A percentile compares a stretch with the other conserved stretches of the same genome.
Evolutionary conservation across 2,329 filamentous ascomycete genomes (phyloP).

Genomic region (Stylonectria norvegica): DNA sequence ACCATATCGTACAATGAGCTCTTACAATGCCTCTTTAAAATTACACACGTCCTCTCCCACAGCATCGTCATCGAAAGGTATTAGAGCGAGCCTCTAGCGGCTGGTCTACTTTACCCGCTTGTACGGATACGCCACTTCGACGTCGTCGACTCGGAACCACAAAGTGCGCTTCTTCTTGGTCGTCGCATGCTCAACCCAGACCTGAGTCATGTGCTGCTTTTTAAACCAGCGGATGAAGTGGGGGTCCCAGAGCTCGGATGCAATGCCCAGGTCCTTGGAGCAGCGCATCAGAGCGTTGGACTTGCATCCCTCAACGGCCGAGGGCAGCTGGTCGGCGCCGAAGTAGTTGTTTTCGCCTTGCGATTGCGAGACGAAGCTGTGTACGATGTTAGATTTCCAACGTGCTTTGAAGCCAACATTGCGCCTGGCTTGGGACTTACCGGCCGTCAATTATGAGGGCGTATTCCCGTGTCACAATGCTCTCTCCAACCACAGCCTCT

Average conservation of each 20-base stretch:
- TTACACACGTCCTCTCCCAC: too few species aligned
- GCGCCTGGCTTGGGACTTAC: constrained; percentile 47
- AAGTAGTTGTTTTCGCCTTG: constrained; percentile 96
- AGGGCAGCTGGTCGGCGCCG: constrained; percentile 82
- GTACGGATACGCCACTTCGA: constrained; percentile 63
- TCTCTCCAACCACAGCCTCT: constrained; percentile 79
- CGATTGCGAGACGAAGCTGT: constrained; percentile 83
- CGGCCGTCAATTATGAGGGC: constrained; percentile 83
- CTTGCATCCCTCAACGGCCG: constrained; percentile 93
- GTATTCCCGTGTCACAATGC: constrained; percentile 83
- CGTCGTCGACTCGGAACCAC: constrained; percentile 75
- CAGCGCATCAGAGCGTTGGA: constrained; percentile 97
- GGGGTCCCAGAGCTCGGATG: constrained; percentile 95
- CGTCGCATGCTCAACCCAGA: constrained; percentile 82
- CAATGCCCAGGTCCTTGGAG: constrained; percentile 96
- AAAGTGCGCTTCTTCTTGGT: constrained; percentile 90
- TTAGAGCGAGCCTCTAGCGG: too few species aligned
- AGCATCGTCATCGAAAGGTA: too few species aligned
- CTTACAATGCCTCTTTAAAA: too few species aligned
- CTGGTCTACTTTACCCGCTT: constrained; percentile 37
- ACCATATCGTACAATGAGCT: too few species aligned
- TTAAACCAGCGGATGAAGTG: constrained; percentile 82
- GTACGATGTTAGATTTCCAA: not conserved
- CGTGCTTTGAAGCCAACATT: not conserved
- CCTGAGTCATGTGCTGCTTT: constrained; percentile 69